These are phyloP conservation scores for Penicillium hordei DNA, from an alignment of 2,329 filamentous ascomycete species.

Conservation along the genomic window DNA sequence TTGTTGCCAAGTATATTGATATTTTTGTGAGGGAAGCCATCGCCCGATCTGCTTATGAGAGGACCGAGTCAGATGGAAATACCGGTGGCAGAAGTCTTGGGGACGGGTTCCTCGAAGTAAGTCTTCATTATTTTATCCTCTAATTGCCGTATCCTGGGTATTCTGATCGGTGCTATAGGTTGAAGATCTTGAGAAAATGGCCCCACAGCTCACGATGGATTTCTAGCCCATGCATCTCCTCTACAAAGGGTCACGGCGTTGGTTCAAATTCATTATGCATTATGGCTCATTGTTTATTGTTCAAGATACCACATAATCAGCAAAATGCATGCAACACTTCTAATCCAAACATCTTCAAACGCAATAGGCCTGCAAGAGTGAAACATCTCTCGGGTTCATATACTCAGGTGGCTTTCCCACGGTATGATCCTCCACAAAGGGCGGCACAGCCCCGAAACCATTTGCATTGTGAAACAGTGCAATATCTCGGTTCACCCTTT, in stretches of 20 bases:
- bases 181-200: constrained; percentile 85
- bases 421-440: constrained; percentile 26
- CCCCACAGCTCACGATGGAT: constrained; percentile 81
- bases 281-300: constrained; percentile 9
- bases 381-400: constrained; percentile 24
- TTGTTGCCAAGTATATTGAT: constrained; percentile 83
- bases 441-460: constrained; percentile 23
- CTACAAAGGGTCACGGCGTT: not conserved
- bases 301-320: constrained; percentile 26
- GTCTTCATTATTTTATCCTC: constrained; percentile 24
- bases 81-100: constrained; percentile 37
- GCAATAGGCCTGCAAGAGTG: constrained; percentile 20
- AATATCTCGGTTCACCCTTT: constrained; percentile 27
- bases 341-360: not conserved
- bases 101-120: constrained; percentile 71
- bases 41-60: constrained; percentile 72
- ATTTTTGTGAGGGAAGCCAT: constrained; percentile 88
- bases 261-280: constrained; percentile 5
- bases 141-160: not conserved
- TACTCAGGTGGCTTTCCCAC: constrained; percentile 23
- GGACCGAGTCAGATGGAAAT: constrained; percentile 47
- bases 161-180: constrained; percentile 53
- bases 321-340: not conserved
- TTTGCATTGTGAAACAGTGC: constrained; percentile 27
- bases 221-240: constrained; percentile 53